A percentile compares a stretch with the other conserved stretches of the same genome.
These are phyloP conservation scores for Talaromyces islandicus DNA, from an alignment of 2,329 filamentous ascomycete species.

Conservation along the genomic window DNA sequence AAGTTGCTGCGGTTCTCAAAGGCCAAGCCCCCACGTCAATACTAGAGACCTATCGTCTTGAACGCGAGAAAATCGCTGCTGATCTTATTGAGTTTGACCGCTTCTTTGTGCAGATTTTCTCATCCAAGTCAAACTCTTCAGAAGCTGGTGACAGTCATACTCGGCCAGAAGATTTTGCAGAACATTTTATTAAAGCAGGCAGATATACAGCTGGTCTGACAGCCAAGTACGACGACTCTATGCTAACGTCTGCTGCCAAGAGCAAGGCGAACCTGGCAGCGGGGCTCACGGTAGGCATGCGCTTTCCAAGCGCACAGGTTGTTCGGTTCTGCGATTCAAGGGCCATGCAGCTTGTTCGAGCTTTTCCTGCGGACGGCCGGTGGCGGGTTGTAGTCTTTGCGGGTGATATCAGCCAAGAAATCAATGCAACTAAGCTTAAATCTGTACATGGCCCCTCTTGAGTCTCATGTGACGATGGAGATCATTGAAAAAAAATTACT, in stretches of 20 bases:
- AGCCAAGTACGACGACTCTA: slow-evolving; percentile 46
- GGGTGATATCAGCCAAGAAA: slow-evolving; percentile 9
- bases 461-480: not conserved
- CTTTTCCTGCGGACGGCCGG: slow-evolving; percentile 31
- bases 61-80: slow-evolving; percentile 25
- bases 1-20: slow-evolving; percentile 23
- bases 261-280: slow-evolving; percentile 13
- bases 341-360: slow-evolving; percentile 29
- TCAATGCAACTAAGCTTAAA: not conserved
- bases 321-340: slow-evolving; percentile 39
- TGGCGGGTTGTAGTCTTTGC: slow-evolving; percentile 17
- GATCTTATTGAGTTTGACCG: slow-evolving; percentile 33
- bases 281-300: slow-evolving; percentile 28
- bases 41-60: slow-evolving; percentile 25
- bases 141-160: slow-evolving; percentile 45
- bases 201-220: slow-evolving; percentile 56
- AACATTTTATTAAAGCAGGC: slow-evolving; percentile 52
- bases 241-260: not conserved
- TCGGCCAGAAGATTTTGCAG: slow-evolving; percentile 50
- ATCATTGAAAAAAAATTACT: not conserved
- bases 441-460: not conserved
- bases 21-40: slow-evolving; percentile 19
- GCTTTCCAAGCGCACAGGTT: slow-evolving; percentile 44
- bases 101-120: slow-evolving; percentile 50
- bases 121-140: slow-evolving; percentile 45